Conservation (phyloP, 106 monocot genomes). For the Allium cepa region DNA sequence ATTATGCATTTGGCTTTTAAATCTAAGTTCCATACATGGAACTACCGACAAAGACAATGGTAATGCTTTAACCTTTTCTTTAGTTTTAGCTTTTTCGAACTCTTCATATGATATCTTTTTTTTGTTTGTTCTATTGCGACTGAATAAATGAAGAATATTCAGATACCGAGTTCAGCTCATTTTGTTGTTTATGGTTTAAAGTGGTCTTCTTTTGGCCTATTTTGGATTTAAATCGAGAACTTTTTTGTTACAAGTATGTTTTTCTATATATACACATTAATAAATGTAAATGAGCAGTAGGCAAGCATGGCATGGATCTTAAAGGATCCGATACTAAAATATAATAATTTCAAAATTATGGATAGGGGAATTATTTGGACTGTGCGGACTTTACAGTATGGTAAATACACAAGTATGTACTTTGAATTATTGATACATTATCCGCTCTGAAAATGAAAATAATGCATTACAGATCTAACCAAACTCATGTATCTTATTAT, state of each 20-base stretch:
- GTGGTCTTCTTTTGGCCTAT: not conserved
- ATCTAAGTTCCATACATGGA: constrained; percentile 22
- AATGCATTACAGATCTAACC: not conserved
- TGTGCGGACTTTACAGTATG: not conserved
- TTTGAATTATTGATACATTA: not conserved
- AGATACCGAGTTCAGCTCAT: constrained; percentile 1
- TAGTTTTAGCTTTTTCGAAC: not conserved
- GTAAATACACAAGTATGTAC: not conserved
- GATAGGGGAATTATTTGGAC: not conserved
- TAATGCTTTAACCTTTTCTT: not conserved
- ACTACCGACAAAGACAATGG: constrained; percentile 24
- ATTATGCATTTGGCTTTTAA: constrained; percentile 26
- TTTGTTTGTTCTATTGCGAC: not conserved
- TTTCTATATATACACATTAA: not conserved
- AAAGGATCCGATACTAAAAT: not conserved
- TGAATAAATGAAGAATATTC: not conserved
- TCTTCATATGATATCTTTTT: not conserved
- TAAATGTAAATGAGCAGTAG: too few relatives aligned
- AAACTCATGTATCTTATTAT: too few relatives aligned
- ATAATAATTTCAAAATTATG: not conserved
- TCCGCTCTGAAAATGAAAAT: not conserved
- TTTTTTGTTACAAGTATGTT: not conserved
- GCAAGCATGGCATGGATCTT: too few relatives aligned
- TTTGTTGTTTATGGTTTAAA: not conserved
- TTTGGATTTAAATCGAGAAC: not conserved